Evolutionary conservation across 75 land plant species (phyloP).

Genomic region (Pseudotsuga menziesii): DNA sequence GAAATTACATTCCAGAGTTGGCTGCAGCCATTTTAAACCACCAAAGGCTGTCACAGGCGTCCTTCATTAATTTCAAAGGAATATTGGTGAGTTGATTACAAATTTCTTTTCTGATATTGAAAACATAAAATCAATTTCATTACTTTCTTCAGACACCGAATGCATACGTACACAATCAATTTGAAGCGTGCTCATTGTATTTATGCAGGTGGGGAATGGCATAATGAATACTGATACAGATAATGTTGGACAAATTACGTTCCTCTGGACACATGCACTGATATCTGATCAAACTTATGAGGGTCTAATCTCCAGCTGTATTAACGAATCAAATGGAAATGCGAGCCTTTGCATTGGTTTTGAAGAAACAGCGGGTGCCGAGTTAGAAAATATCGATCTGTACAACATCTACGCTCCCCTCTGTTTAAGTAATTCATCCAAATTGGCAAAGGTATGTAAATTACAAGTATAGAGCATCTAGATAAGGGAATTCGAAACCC

Average conservation of each 20-base stretch:
- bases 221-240: conserved; percentile 50
- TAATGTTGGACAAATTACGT: conserved; percentile 49
- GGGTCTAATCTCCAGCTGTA: not conserved
- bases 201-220: conserved; percentile 73
- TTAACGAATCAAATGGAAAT: too few relatives aligned
- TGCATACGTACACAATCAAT: not conserved
- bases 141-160: too few relatives aligned
- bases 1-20: conserved; percentile 63
- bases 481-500: too few relatives aligned
- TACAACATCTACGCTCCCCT: conserved; percentile 35
- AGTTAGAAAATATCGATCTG: conserved; percentile 31
- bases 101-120: too few relatives aligned
- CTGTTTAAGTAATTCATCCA: not conserved
- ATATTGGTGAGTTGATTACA: conserved; percentile 21
- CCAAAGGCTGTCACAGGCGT: conserved; percentile 18
- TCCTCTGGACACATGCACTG: conserved; percentile 77
- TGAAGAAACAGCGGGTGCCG: not conserved
- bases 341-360: too few relatives aligned
- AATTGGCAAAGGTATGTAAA: too few relatives aligned
- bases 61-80: conserved; percentile 46
- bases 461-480: not conserved
- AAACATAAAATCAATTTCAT: too few relatives aligned
- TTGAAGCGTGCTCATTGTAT: not conserved
- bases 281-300: conserved; percentile 57
- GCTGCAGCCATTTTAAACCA: conserved; percentile 34